A percentile compares a stretch with the other conserved stretches of the same genome.
Conservation (phyloP, 1,139 yeast genomes). For the Debaryomyces sp. region DNA sequence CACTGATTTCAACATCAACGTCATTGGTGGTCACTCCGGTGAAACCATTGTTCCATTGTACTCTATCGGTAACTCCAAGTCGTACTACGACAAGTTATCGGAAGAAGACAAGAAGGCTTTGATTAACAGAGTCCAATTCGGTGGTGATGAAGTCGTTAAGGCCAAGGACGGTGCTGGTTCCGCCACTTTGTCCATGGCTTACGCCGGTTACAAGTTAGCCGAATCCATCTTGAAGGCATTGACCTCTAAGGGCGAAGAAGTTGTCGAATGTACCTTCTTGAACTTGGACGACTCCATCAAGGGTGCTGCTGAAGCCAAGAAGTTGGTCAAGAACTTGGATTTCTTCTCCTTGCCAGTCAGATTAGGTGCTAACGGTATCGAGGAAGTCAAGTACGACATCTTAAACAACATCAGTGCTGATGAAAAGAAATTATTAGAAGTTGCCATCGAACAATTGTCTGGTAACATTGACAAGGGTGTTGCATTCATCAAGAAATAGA, state of each 20-base stretch:
- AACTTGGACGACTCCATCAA: conserved; percentile 43
- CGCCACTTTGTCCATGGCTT: conserved; percentile 98
- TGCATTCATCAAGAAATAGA: conserved; percentile 45
- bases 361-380: conserved; percentile 88
- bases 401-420: conserved; percentile 58
- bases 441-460: conserved; percentile 82
- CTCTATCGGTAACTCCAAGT: conserved; percentile 55
- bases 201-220: conserved; percentile 95
- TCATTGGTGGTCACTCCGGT: conserved; percentile 98
- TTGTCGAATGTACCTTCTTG: conserved; percentile 79
- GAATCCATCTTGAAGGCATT: conserved; percentile 81
- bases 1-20: conserved; percentile 71
- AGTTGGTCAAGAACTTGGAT: conserved; percentile 73
- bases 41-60: conserved; percentile 95
- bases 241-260: conserved; percentile 46
- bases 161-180: conserved; percentile 99
- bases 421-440: conserved; percentile 75
- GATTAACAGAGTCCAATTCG: conserved; percentile 93
- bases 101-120: conserved; percentile 67
- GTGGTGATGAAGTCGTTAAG: conserved; percentile 98
- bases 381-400: conserved; percentile 52
- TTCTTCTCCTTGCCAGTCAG: conserved; percentile 93
- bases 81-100: conserved; percentile 48
- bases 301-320: conserved; percentile 79
- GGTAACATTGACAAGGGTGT: conserved; percentile 70